These are phyloP conservation scores for Talaromyces sp. DNA, from an alignment of 2,329 filamentous ascomycete genomes.

Conservation along the genomic window DNA sequence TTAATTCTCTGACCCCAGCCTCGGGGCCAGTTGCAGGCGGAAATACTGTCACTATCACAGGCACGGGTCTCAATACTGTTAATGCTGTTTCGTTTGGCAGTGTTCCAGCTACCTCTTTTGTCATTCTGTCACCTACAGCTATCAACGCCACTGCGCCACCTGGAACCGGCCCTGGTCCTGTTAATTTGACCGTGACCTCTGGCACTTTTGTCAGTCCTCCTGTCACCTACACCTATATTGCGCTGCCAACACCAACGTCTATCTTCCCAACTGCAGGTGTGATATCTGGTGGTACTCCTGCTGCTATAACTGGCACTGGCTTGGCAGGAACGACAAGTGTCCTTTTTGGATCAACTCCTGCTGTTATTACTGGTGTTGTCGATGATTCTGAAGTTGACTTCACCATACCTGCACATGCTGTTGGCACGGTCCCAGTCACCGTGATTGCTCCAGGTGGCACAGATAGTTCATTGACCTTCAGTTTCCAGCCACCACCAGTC, in stretches of 20 bases:
- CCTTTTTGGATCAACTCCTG: neutral
- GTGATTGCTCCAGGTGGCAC: constrained; percentile 1
- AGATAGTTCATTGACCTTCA: neutral
- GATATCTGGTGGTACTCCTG: neutral
- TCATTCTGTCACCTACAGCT: constrained; percentile 1
- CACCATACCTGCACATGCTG: constrained; percentile 6
- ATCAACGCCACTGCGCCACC: constrained; percentile 1
- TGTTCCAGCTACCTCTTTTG: neutral
- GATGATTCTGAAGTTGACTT: neutral
- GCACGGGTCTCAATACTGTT: constrained; percentile 4
- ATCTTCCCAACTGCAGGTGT: constrained; percentile 4
- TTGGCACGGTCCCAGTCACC: constrained; percentile 1
- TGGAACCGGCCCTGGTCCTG: neutral
- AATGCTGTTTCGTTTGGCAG: neutral
- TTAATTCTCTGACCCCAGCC: neutral
- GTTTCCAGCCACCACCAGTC: neutral
- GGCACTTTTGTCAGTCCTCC: neutral
- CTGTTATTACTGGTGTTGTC: neutral
- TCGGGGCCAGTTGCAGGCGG: constrained; percentile 2
- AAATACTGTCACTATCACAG: constrained; percentile 7
- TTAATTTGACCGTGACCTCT: neutral
- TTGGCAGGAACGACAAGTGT: constrained; percentile 5
- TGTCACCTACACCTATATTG: neutral
- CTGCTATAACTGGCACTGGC: constrained; percentile 5
- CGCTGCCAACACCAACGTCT: neutral